Base-by-base conservation (phyloP, 257 asterid species). In the Solanum chilense region DNA sequence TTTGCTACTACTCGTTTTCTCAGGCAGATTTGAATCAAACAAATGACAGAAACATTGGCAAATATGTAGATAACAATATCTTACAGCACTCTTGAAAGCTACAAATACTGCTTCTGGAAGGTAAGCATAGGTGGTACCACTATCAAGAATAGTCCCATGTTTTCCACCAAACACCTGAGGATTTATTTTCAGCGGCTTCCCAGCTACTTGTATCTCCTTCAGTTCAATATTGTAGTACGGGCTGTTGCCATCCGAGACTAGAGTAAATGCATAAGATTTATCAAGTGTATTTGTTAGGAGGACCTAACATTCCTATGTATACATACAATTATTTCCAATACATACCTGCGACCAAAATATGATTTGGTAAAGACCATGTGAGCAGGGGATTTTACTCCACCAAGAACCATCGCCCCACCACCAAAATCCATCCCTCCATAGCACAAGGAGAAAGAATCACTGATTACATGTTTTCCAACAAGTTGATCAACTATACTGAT, bases 191-290 rank as follows among this genome's bases (percentile, higher is more conserved):
- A 96, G 91, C 86, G 84, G 90, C 95, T 96, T 96, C 93, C 99
- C 99, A 92, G 98, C 97, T 86, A 96, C 98, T 89, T 90, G 98
- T 64, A 96, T 87, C 97, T 92, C 99, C 92, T 88, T 95, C 93
- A 96, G 96, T 90, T 96, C 98, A 70, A 96, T 90, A 89, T 96
- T 96, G 98, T 96, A 96, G 94, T 94, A 96, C 85, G 98, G 99
- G 87, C 99, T 96, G 99, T 95, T 96, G 94, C 96, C 97, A 96
- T 92, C 96, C 98, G 93, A 95, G 90, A 96, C 98, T 94, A 96
- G 96, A 92, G 98, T 96, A 95, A 95, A 96, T 96, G 98, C 90
- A 95, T 92, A 97, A 95, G 96, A 94, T 93, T 94, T 93, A 94
- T 91, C 96, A 92, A 94, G 94, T 90, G 94, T 91, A 95, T 92